phyloP scores from a whole-genome alignment of 352 stramenopile genomes.

The Thalassiosira hispida region DNA sequence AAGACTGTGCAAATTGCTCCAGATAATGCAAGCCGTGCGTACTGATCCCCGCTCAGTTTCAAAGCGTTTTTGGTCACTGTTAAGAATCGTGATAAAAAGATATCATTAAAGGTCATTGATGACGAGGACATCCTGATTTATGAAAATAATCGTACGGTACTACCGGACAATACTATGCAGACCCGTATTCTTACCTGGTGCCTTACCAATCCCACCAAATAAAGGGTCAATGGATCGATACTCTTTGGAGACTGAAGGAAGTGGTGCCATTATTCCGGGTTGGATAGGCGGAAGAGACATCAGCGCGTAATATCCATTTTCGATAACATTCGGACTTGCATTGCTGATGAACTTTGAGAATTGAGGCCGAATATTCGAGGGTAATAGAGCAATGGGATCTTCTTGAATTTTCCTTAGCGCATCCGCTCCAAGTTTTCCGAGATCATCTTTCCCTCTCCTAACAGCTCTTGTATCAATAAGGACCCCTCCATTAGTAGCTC shows the following conservation, averaged over 20 bases:
- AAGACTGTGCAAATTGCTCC: constrained; percentile 83
- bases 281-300: constrained; percentile 52
- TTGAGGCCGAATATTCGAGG: constrained; percentile 62
- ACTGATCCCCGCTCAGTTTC: constrained; percentile 72
- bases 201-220: constrained; percentile 79
- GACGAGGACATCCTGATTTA: no score
- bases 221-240: constrained; percentile 80
- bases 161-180: no score
- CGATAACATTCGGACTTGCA: constrained; percentile 40
- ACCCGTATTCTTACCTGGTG: no score
- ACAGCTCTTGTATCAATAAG: constrained; percentile 37
- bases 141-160: no score
- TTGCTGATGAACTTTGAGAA: constrained; percentile 43
- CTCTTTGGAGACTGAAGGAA: constrained; percentile 47
- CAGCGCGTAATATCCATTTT: constrained; percentile 65
- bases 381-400: constrained; percentile 73
- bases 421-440: constrained; percentile 25
- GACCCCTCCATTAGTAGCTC: constrained; percentile 8
- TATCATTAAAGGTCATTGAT: no score
- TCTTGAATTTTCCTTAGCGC: constrained; percentile 42
- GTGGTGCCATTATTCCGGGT: constrained; percentile 16
- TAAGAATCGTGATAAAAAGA: no score
- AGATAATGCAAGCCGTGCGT: constrained; percentile 72
- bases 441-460: constrained; percentile 14
- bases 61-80: constrained; percentile 76